These are phyloP conservation scores for Skeletonema grethae DNA, from an alignment of 108 stramenopile genomes.

Conservation along the genomic window DNA sequence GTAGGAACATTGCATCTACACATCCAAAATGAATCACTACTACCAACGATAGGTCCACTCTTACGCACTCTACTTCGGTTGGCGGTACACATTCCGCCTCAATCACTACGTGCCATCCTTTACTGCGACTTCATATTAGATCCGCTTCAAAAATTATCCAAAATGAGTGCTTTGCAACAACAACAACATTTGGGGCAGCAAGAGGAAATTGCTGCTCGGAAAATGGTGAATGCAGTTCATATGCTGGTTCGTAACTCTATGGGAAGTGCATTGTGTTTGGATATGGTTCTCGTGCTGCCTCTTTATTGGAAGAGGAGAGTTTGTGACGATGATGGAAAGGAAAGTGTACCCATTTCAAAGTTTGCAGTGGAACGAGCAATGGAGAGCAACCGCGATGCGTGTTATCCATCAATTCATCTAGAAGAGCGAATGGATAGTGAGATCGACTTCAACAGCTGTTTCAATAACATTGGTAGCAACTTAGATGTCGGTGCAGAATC, in stretches of 20 bases:
- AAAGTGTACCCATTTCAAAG: slow-evolving; percentile 1
- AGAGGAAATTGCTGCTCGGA: slow-evolving; percentile 19
- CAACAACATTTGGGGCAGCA: slow-evolving; percentile 8
- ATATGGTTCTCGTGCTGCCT: slow-evolving; percentile 34
- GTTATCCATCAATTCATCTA: slow-evolving; percentile 48
- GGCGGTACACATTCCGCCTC: slow-evolving; percentile 20
- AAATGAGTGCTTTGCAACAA: slow-evolving; percentile 8
- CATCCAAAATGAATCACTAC: slow-evolving; percentile 24
- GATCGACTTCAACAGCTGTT: not conserved
- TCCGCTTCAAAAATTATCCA: slow-evolving; percentile 1
- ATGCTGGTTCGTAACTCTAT: slow-evolving; percentile 54
- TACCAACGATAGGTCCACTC: slow-evolving; percentile 44
- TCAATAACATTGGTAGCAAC: not conserved
- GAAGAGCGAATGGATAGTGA: slow-evolving; percentile 4
- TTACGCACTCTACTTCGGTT: slow-evolving; percentile 43
- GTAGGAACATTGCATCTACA: slow-evolving; percentile 31
- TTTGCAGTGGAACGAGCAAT: slow-evolving; percentile 23
- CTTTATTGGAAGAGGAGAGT: slow-evolving; percentile 16
- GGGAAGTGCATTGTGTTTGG: slow-evolving; percentile 53
- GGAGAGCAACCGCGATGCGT: slow-evolving; percentile 36
- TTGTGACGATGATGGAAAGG: not conserved
- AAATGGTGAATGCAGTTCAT: slow-evolving; percentile 51
- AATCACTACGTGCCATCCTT: slow-evolving; percentile 31
- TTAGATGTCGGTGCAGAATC: not conserved
- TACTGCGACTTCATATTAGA: slow-evolving; percentile 31